Evolutionary conservation across 345 rosid species (phyloP), one percentile per base, ranked within the genome.

Genomic region (Eucalyptus sp.): DNA sequence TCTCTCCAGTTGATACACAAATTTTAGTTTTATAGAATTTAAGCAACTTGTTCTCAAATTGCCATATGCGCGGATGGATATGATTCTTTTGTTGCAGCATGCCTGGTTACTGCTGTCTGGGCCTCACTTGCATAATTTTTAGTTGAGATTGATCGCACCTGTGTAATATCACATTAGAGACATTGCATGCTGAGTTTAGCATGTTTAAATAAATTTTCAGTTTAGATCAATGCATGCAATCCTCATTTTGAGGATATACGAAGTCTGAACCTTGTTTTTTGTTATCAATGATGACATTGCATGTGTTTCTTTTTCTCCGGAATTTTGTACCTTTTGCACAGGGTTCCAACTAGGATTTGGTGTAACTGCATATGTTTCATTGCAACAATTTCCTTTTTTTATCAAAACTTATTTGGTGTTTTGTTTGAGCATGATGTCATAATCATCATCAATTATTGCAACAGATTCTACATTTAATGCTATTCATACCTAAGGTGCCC

Each of bases 401-500:
- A 33, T 7, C 10, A 31, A 86, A 54, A 71, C 46, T 71, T 79
- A 29, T 37, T 79, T 80, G 48, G 88, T 87, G 18, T 79, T 49
- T 84, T 33, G 54, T 81, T 43, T 89, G 64, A 79, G 50, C n/a
- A 7, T 52, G 50, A 76, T 90, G 88, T 87, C 68, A 86, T 50
- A 86, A 68, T 86, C 46, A 44, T 84, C 84, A 90, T 89, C 87
- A 24, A 58, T 52, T 90, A 87, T 86, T 89, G 88, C 88, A 88
- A 92, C 89, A 52, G 81, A 62, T 86, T 90, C 76, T 89, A 85
- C 90, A 89, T 71, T 86, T 86, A 43, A 90, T 88, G 88, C 64
- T 89, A 54, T 90, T 90, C 87, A 83, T 54, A 90, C 92, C 88
- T 88, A 88, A 89, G 91, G 91, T 62, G 90, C 87, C 88, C 92